Evolutionary conservation across 1,139 yeast species (phyloP).

Genomic region (Debaryomyces nepalensis): DNA sequence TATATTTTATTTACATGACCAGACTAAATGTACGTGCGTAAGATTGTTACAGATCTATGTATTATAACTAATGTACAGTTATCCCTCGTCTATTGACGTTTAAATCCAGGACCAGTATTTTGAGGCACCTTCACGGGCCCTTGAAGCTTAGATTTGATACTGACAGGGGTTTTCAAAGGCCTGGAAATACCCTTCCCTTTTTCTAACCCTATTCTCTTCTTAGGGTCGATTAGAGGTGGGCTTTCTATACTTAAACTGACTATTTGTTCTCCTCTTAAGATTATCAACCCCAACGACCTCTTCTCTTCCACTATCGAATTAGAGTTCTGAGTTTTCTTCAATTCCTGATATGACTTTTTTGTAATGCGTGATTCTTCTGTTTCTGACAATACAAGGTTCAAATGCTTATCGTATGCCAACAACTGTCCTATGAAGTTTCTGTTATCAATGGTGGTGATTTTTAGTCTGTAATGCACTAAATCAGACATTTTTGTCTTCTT

Average conservation of each 20-base stretch:
- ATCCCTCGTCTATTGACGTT: constrained; percentile 9
- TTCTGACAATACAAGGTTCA: constrained; percentile 85
- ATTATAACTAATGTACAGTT: constrained; percentile 11
- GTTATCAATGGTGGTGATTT: constrained; percentile 74
- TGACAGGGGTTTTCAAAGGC: constrained; percentile 41
- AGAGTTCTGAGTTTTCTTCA: constrained; percentile 32
- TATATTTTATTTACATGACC: constrained; percentile 6
- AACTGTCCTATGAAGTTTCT: constrained; percentile 79
- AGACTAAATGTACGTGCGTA: too few species aligned
- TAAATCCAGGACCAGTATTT: constrained; percentile 11
- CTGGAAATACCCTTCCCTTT: constrained; percentile 52
- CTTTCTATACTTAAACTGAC: constrained; percentile 84
- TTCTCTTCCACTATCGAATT: constrained; percentile 55
- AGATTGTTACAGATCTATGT: constrained; percentile 5
- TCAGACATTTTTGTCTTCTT: constrained; percentile 66
- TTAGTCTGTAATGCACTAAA: constrained; percentile 72
- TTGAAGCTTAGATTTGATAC: constrained; percentile 22
- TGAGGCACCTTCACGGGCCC: constrained; percentile 16
- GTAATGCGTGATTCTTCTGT: constrained; percentile 84
- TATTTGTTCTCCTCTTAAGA: constrained; percentile 87
- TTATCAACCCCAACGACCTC: constrained; percentile 77
- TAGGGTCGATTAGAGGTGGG: constrained; percentile 62
- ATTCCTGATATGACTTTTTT: constrained; percentile 54
- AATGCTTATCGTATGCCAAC: constrained; percentile 85
- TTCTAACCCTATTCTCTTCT: constrained; percentile 44